phyloP scores from a whole-genome alignment of 1,139 yeast genomes.

The Taphrina populina region DNA sequence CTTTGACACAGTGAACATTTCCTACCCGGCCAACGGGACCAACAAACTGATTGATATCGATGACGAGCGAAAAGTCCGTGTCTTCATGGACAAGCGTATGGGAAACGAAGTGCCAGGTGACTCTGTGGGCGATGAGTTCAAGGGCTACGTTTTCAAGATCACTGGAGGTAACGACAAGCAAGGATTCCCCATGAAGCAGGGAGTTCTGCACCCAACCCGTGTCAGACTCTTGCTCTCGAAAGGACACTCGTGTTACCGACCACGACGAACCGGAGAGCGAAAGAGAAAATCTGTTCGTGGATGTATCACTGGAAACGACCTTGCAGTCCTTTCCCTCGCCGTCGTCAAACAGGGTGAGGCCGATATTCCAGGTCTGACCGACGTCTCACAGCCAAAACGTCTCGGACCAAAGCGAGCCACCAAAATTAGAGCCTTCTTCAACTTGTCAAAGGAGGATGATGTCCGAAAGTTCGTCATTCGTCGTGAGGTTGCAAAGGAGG shows the following conservation, averaged over 20 bases:
- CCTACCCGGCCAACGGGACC: slow-evolving; percentile 99
- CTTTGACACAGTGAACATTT: slow-evolving; percentile 58
- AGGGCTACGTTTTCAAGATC: slow-evolving; percentile 98
- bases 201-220: slow-evolving; percentile 98
- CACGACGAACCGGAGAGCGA: slow-evolving; percentile 99
- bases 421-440: slow-evolving; percentile 99
- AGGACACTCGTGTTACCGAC: slow-evolving; percentile 99
- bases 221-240: slow-evolving; percentile 90
- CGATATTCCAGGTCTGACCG: slow-evolving; percentile 95
- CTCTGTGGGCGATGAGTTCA: slow-evolving; percentile 96
- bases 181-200: slow-evolving; percentile 99
- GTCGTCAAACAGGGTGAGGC: slow-evolving; percentile 96
- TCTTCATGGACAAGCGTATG: slow-evolving; percentile 98
- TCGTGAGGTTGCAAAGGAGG: slow-evolving; percentile 85
- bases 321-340: slow-evolving; percentile 90
- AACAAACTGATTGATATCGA: slow-evolving; percentile 97
- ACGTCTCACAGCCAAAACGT: slow-evolving; percentile 93
- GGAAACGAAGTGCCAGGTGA: slow-evolving; percentile 99
- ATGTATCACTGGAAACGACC: slow-evolving; percentile 96
- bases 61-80: slow-evolving; percentile 98
- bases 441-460: slow-evolving; percentile 96
- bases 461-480: slow-evolving; percentile 94
- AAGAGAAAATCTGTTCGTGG: slow-evolving; percentile 99
- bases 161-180: slow-evolving; percentile 99
- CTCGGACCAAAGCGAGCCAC: slow-evolving; percentile 99